Conservation (phyloP, 768 basidiomycete species). For the Leccinum rimulosum region DNA sequence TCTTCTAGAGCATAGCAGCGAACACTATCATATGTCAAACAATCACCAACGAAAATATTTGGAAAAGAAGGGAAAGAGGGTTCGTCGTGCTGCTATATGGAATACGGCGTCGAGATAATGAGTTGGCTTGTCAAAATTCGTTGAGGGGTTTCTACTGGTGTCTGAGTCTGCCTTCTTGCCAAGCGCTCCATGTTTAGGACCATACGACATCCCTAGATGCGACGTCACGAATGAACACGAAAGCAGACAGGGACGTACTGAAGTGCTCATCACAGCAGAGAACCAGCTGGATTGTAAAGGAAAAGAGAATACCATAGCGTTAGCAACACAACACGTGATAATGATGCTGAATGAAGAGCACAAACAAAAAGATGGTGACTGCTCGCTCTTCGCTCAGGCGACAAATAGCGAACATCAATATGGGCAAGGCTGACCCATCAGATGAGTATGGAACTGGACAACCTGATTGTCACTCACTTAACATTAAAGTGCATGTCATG, state of each 20-base stretch:
- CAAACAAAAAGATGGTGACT: constrained; percentile 11
- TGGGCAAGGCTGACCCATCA: background rate
- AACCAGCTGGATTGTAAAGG: constrained; percentile 12
- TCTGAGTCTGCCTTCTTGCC: background rate
- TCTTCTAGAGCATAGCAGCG: too few relatives aligned
- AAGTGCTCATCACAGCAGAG: constrained; percentile 8
- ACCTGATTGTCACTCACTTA: constrained; percentile 8
- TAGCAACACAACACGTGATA: background rate
- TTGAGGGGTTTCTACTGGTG: background rate
- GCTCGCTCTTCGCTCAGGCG: background rate
- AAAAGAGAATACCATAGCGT: background rate
- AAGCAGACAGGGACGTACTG: constrained; percentile 5
- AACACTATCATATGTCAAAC: too few relatives aligned
- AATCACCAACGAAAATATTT: background rate
- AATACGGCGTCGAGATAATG: background rate
- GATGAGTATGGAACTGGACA: background rate
- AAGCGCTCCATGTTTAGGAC: constrained; percentile 25
- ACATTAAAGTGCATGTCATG: background rate
- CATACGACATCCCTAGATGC: constrained; percentile 23
- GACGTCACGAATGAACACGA: background rate
- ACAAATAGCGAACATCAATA: background rate
- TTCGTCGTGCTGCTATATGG: background rate
- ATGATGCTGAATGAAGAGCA: background rate
- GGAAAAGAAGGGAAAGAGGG: background rate
- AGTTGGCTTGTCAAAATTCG: constrained; percentile 13